Percentiles rank a stretch among this genome's conserved stretches.
Evolutionary conservation across 805 yeast species (phyloP).

Genomic region (Saturnispora mendoncae): DNA sequence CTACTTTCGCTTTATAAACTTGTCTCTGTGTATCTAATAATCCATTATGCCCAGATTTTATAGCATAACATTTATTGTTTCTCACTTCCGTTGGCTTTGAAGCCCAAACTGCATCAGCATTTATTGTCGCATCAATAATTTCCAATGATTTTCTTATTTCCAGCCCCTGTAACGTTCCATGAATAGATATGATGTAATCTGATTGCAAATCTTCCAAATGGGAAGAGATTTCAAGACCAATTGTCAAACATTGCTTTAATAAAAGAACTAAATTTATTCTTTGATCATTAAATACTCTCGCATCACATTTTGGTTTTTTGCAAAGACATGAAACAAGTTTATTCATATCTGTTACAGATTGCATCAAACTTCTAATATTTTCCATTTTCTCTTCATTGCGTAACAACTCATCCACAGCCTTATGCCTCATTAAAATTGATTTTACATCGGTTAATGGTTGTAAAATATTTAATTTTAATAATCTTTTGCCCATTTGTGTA

Average conservation of each 20-base stretch:
- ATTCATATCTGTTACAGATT: slow-evolving; percentile 33
- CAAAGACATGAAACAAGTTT: slow-evolving; percentile 29
- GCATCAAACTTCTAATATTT: slow-evolving; percentile 20
- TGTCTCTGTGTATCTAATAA: slow-evolving; percentile 37
- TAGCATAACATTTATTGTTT: slow-evolving; percentile 38
- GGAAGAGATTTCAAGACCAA: slow-evolving; percentile 15
- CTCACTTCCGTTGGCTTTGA: slow-evolving; percentile 31
- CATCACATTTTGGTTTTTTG: slow-evolving; percentile 13
- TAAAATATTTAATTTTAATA: slow-evolving; percentile 34
- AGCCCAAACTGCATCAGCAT: slow-evolving; percentile 38
- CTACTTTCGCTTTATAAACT: slow-evolving; percentile 30
- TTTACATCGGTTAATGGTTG: slow-evolving; percentile 37
- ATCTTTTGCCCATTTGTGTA: slow-evolving; percentile 40
- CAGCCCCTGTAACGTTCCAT: slow-evolving; percentile 22
- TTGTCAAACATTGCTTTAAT: slow-evolving; percentile 30
- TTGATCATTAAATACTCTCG: slow-evolving; percentile 23
- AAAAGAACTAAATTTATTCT: slow-evolving; percentile 34
- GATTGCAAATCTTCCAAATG: slow-evolving; percentile 14
- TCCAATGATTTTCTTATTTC: slow-evolving; percentile 19
- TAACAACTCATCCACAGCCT: slow-evolving; percentile 31
- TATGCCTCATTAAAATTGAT: slow-evolving; percentile 30
- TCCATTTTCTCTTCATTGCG: slow-evolving; percentile 14
- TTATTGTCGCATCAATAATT: slow-evolving; percentile 28
- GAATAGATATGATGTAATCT: slow-evolving; percentile 20
- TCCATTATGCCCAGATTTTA: slow-evolving; percentile 37